A percentile compares a stretch with the other conserved stretches of the same genome.
Conservation (phyloP, 768 basidiomycete species). For the Suillus subluteus region DNA sequence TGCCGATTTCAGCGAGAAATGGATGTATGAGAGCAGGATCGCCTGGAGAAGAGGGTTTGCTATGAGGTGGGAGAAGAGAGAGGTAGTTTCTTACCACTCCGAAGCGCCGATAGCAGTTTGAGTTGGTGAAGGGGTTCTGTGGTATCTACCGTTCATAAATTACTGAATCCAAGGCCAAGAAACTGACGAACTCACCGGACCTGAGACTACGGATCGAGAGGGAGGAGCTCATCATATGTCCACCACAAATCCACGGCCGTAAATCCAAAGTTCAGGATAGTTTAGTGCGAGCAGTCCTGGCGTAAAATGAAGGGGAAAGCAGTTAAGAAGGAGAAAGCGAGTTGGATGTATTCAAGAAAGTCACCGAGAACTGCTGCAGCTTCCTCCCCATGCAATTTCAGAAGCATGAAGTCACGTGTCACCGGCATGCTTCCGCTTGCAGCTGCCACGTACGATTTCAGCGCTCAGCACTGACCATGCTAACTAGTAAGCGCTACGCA, state of each 20-base stretch:
- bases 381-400: not conserved
- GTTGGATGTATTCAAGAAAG: not conserved
- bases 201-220: conserved; percentile 25
- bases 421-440: not conserved
- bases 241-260: not conserved
- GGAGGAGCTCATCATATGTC: conserved; percentile 2
- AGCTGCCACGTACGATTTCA: not conserved
- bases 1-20: conserved; percentile 75
- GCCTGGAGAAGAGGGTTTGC: conserved; percentile 42
- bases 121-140: conserved; percentile 63
- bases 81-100: conserved; percentile 50
- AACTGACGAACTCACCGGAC: not conserved
- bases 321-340: not conserved
- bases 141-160: conserved; percentile 21
- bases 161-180: conserved; percentile 8
- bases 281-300: not conserved
- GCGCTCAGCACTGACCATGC: not conserved
- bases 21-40: conserved; percentile 82
- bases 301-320: not conserved
- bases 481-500: not conserved
- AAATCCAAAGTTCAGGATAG: not conserved
- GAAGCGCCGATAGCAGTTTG: conserved; percentile 63
- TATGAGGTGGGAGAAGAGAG: conserved; percentile 3
- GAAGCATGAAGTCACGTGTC: not conserved
- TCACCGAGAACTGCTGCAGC: not conserved